phyloP scores from a whole-genome alignment of 164 flowering plant genomes.

The Cinnamomum micranthum region DNA sequence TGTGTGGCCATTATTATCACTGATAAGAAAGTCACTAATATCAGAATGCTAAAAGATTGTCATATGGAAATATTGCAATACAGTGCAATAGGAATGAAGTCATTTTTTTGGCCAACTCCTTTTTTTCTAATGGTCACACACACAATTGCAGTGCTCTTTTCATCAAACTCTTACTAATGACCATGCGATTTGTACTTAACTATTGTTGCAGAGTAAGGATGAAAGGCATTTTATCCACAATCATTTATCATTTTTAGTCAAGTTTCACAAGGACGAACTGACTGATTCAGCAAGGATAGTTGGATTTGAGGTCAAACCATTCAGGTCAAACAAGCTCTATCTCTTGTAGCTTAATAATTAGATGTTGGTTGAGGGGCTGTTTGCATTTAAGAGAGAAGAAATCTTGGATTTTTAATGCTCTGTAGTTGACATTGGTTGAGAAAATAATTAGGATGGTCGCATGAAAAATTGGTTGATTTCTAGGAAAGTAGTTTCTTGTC shows the following conservation, averaged over 20 bases:
- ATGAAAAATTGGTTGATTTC: too few species aligned
- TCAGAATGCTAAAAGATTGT: too few species aligned
- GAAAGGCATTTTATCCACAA: constrained; percentile 83
- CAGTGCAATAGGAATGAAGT: not conserved
- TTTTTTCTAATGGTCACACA: too few species aligned
- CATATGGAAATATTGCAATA: not conserved
- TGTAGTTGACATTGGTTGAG: not conserved
- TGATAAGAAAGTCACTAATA: too few species aligned
- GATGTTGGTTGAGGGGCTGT: not conserved
- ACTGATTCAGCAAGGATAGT: constrained; percentile 80
- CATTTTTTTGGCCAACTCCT: too few species aligned
- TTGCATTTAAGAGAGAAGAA: not conserved
- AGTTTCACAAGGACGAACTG: constrained; percentile 67
- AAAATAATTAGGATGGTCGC: too few species aligned
- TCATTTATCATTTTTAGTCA: constrained; percentile 78
- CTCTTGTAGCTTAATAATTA: not conserved
- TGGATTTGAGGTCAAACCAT: constrained; percentile 94
- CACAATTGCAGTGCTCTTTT: too few species aligned
- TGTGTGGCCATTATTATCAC: not conserved
- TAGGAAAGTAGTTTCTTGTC: not conserved
- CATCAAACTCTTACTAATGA: not conserved
- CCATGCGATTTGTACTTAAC: not conserved
- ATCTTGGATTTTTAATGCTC: not conserved
- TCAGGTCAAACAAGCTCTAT: constrained; percentile 48
- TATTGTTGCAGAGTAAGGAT: constrained; percentile 61